phyloP scores from a whole-genome alignment of 2,329 filamentous ascomycete species.

The Cadophora sp. region DNA sequence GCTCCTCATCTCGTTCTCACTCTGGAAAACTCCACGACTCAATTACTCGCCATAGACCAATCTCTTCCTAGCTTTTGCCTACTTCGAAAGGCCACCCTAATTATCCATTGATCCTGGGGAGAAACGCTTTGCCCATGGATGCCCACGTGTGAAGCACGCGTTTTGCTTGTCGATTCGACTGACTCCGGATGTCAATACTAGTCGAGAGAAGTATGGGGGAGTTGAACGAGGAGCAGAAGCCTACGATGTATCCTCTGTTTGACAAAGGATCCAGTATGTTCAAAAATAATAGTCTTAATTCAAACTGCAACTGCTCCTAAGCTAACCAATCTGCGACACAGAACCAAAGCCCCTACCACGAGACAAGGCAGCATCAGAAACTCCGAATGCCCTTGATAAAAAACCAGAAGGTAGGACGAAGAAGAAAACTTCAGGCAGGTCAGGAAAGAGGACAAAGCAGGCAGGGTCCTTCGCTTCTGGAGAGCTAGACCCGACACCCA shows the following conservation, averaged over 20 bases:
- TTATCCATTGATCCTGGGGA: slow-evolving; percentile 6
- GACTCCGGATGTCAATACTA: slow-evolving; percentile 42
- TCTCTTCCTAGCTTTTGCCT: neutral
- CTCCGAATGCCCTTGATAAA: neutral
- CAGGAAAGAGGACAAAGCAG: slow-evolving; percentile 16
- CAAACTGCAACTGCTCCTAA: neutral
- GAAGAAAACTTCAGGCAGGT: neutral
- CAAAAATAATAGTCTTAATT: neutral
- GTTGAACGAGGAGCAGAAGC: slow-evolving; percentile 39
- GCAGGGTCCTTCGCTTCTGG: neutral
- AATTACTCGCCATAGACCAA: neutral
- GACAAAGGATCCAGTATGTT: slow-evolving; percentile 42
- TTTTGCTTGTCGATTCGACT: slow-evolving; percentile 18
- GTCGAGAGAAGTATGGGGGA: slow-evolving; percentile 42
- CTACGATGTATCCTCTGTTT: slow-evolving; percentile 43
- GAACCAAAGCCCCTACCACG: slow-evolving; percentile 16
- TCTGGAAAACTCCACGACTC: neutral
- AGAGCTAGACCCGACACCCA: neutral
- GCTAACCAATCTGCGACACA: slow-evolving; percentile 6
- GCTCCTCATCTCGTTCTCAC: neutral
- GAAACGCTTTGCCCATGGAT: slow-evolving; percentile 23
- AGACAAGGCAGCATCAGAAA: neutral
- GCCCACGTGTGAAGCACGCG: slow-evolving; percentile 42
- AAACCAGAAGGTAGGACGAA: neutral
- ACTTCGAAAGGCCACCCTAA: neutral